Evolutionary conservation across 2,329 filamentous ascomycete genomes (phyloP), one percentile per base, ranked within the genome.

Genomic region (Botrytis paeoniae): DNA sequence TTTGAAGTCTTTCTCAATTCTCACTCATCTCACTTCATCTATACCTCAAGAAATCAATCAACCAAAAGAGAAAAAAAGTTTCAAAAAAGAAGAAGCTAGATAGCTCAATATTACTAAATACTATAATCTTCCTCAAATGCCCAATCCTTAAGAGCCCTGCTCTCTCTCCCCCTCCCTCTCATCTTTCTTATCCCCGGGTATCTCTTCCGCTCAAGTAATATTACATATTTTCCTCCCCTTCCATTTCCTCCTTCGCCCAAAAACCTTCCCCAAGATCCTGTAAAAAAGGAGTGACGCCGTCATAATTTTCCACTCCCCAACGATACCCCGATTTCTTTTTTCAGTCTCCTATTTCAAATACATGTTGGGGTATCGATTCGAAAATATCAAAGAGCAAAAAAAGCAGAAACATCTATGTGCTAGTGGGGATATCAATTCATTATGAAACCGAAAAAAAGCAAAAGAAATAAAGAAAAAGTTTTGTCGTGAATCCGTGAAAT

Each of bases 381-480:
- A 57, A 54, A 54, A 68, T 32, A 32, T 39, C 45, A 39, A 54
- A 41, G 57, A 29, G 12, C 9, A 25, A 68, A 66, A 69, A 73
- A 74, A 71, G 60, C 25, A 59, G 66, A 71, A 71, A 75, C 73
- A 51, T 76, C 75, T 76, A 77, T 77, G 72, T 77, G 74, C 75
- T 76, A 68, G 57, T 74, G 72, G 75, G 75, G 75, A 75, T 75
- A 76, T 76, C 75, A 70, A 75, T 73, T 62, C 71, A 43, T 73
- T 51, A 71, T 60, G n/a, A 66, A 64, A 73, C 51, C n/a, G 37
- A n/a, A 48, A 63, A 39, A 66, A 72, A 71, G 64, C 32, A 54
- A 60, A 60, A 61, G 41, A 39, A 18, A 29, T 57, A 61, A 48
- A 61, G 43, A 39, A 68, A 59, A 60, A 35, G 45, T 35, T 62